Evolutionary conservation across 805 yeast genomes (phyloP), one percentile per base, ranked within the genome.

Genomic region (Zygosaccharomyces kombuchaensis): DNA sequence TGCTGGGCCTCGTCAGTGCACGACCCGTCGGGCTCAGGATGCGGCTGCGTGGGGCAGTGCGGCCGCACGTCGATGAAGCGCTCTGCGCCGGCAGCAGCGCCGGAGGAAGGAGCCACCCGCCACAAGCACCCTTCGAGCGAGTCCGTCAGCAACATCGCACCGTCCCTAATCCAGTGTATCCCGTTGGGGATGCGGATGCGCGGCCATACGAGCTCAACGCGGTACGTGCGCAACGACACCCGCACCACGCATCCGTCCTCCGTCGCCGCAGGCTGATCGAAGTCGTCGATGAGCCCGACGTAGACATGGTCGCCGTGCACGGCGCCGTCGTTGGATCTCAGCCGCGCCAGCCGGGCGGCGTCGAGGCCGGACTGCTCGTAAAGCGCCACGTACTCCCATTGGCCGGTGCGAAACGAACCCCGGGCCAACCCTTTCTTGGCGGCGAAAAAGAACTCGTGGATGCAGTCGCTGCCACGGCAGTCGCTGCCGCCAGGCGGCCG

Each of bases 21-120:
- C 52, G 84, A 73, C 16, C 97, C 97, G 63, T 89, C 97, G 0
- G 96, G 96, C 54, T 81, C 93, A 7, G 82, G 77, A 4, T 66
- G 59, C 0, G 54, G 54, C 5, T 29, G 16, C 44, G 35, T 41
- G 23, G 53, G 43, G 30, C 54, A 51, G 10, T 45, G 29, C 26
- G 37, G 66, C 47, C 57, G 63, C 22, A 72, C 55, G 12, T 71
- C 65, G 41, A 80, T 66, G 50, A 72, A 72, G 17, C 38, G 59
- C 63, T n/a, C 71, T 70, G 32, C 32, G n/a, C 32, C 32, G 16
- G 32, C 10, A n/a, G 31, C 13, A 10, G 6, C 31, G 10, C 31
- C 45, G 46, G 13, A 44, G 48, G 8, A 41, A 23, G 2, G 67
- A 52, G 75, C 71, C 51, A 68, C 73, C 49, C 76, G 74, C 68